Evolutionary conservation across 345 rosid species (phyloP), one percentile per base, ranked within the genome.

Genomic region (Brassica rapa): DNA sequence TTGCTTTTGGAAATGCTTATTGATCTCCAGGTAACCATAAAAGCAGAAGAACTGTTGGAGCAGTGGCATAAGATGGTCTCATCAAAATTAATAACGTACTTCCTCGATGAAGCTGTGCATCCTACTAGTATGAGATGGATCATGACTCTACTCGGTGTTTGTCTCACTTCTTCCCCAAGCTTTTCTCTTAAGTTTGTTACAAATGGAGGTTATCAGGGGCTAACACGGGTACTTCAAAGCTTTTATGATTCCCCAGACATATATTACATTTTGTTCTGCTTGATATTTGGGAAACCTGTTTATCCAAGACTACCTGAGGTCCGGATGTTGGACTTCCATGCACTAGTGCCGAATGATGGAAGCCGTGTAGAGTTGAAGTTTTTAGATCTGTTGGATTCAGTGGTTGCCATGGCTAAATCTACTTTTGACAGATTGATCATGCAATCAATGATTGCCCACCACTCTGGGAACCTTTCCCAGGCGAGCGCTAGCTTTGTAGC

Each of bases 51-150:
- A 79, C 84, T 90, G 87, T 86, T 93, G 77, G 99, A 96, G 81
- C 98, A 88, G 80, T 96, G 99, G 99, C 93, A 96, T 87, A 96
- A 96, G 87, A 89, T 87, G 75, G 98, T 96, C 62, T 96, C 99
- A 66, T 96, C 99, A 80, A 96, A 91, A 80, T 82, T 96, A 87
- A 87, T 96, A 55, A 90, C 96, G 56, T 96, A 93, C 86, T 96
- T 96, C 77, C 96, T 96, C 60, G 99, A 96, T 84, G 99, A 93
- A 90, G 94, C 97, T 86, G 97, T 88, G 62, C 99, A 96, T 88
- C 98, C 99, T 80, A 93, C 99, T 8, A 93, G 97, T 67, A 96
- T 96, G 98, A 91, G 99, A 86, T 91, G 99, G 98, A 90, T 96
- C 85, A 90, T 93, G 98, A 96, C 99, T 72, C 94, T 96, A 75